These are phyloP conservation scores for Pseudozyma thailandica DNA, from an alignment of 1,284 basidiomycete species.

Conservation along the genomic window DNA sequence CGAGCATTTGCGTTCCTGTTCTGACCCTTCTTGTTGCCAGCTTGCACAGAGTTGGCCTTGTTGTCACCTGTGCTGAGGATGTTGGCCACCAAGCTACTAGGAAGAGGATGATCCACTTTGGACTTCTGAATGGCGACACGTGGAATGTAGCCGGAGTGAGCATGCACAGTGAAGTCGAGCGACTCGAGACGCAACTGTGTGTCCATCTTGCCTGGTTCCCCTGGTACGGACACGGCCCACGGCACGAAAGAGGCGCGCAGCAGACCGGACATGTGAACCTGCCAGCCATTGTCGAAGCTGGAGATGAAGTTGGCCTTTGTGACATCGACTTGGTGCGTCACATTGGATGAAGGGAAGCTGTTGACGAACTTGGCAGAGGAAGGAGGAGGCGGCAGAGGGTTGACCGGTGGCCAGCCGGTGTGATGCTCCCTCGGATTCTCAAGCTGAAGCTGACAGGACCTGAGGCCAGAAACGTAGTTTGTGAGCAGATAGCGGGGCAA, in stretches of 20 bases:
- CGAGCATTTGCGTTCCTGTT: slow-evolving; percentile 15
- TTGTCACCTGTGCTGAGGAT: slow-evolving; percentile 30
- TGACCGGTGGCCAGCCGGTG: slow-evolving; percentile 40
- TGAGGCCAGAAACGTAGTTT: slow-evolving; percentile 50
- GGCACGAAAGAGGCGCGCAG: slow-evolving; percentile 49
- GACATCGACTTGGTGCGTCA: slow-evolving; percentile 51
- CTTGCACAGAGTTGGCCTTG: slow-evolving; percentile 1
- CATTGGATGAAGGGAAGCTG: slow-evolving; percentile 46
- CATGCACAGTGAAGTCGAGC: slow-evolving; percentile 48
- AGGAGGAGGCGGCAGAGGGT: slow-evolving; percentile 44
- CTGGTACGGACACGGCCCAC: slow-evolving; percentile 19
- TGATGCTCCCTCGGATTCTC: slow-evolving; percentile 50
- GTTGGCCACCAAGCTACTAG: slow-evolving; percentile 31
- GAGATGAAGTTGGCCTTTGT: slow-evolving; percentile 37
- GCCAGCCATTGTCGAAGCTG: slow-evolving; percentile 55
- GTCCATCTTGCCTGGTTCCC: slow-evolving; percentile 30
- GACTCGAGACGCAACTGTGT: slow-evolving; percentile 49
- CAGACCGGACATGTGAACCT: slow-evolving; percentile 51
- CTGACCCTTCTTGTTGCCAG: slow-evolving; percentile 25
- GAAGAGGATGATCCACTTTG: slow-evolving; percentile 44
- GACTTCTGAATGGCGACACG: slow-evolving; percentile 47
- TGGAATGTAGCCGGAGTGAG: slow-evolving; percentile 47
- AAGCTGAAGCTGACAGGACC: slow-evolving; percentile 34
- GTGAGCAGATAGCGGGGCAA: slow-evolving; percentile 54
- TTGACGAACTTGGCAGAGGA: slow-evolving; percentile 36